Conservation (phyloP, 202 grass and related monocot species). For the Brachypodium distachyon region DNA sequence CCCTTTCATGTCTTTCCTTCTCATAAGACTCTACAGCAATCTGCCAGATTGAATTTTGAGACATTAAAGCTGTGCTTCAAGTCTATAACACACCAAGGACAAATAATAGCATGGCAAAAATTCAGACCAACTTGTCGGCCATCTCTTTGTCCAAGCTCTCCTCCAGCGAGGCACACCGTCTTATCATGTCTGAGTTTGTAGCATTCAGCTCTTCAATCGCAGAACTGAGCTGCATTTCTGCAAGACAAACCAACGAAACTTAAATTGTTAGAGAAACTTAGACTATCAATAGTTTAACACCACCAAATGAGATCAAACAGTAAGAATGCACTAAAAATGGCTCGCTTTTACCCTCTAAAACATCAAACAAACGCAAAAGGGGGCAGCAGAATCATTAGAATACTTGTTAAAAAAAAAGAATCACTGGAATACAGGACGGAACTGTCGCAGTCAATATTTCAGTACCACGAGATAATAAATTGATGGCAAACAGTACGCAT, state of each 20-base stretch:
- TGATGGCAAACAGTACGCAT: neutral
- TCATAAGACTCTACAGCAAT: conserved; percentile 42
- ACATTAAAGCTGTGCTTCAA: neutral
- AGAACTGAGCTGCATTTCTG: conserved; percentile 48
- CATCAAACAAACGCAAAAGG: neutral
- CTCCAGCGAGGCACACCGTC: conserved; percentile 29
- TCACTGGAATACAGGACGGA: too few species aligned
- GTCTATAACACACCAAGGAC: neutral
- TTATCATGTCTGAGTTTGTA: conserved; percentile 32
- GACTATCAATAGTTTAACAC: neutral
- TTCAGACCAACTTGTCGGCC: conserved; percentile 47
- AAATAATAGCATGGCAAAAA: neutral
- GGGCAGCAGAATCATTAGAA: neutral
- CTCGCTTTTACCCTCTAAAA: neutral
- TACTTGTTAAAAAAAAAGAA: too few species aligned
- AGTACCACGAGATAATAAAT: neutral
- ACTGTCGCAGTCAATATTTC: neutral
- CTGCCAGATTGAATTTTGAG: conserved; percentile 26
- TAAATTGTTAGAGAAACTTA: neutral
- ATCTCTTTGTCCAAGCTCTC: conserved; percentile 64
- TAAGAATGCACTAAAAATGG: neutral
- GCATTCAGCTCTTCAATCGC: conserved; percentile 42
- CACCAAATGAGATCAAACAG: neutral
- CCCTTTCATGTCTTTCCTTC: conserved; percentile 50
- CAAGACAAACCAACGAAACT: neutral